Evolutionary conservation across 1,139 yeast genomes (phyloP), one percentile per base, ranked within the genome.

Genomic region (Lodderomyces orthopsilosis): DNA sequence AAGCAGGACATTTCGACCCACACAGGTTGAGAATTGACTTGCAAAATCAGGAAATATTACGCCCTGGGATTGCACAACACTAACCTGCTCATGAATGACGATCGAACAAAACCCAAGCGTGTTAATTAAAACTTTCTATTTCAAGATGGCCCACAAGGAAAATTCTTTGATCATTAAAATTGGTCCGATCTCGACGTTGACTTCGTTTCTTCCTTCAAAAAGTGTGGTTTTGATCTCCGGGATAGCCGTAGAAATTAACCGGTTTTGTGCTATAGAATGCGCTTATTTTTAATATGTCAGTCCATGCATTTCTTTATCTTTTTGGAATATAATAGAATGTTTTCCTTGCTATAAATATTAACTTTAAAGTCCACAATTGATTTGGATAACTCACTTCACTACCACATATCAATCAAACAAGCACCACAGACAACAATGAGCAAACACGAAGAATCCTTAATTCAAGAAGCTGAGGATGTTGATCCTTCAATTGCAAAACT

Each of bases 401-500:
- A 24, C n/a, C 27, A 24, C 9, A n/a, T 5, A 3, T 13, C 15
- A 27, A 27, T 5, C 17, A 27, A 27, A 13, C 15, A n/a, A 13
- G 9, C n/a, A 13, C 9, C 6, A n/a, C n/a, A n/a, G n/a, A n/a
- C 32, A 15, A 30, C 15, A 8, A 30, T 14, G 19, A 30, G 19
- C 19, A 58, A 30, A 10, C 34, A 30, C 34, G 34, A 30, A 39
- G 55, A 54, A 14, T 52, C 60, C 2, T 52, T 61, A 46, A 55
- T 59, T 30, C 54, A 45, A 21, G 51, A 53, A 3, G 63, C 62
- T 7, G 60, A 47, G 19, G 51, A 49, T 9, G 38, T 51, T 8
- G 51, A 42, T 40, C 55, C 52, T 6, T 63, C 59, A 39, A 63
- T 59, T 34, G 49, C 48, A 6, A 34, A 53, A n/a, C 53, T 53